Base-by-base conservation (phyloP, 2,329 filamentous ascomycete genomes). In the Pseudogymnoascus sp. region DNA sequence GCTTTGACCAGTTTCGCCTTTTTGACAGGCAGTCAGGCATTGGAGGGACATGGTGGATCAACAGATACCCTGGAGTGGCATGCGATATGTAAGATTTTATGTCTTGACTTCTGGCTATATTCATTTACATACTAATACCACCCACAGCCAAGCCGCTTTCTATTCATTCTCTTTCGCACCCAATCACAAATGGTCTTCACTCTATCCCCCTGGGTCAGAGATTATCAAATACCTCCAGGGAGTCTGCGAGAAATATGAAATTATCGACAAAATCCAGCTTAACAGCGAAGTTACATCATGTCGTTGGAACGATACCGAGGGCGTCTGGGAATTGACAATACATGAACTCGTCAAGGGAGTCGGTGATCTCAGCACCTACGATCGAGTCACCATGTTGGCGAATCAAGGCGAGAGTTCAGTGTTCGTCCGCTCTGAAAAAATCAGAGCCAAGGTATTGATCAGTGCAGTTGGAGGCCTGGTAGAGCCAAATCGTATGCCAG, bases 31-130 rank as follows among this genome's bases (percentile, higher is more conserved):
- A 82, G 66, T 76, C 79, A 9, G 82, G 80, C 2, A 78, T 85
- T 65, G 83, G 83, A 28, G 83, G 82, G 8, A 84, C 82, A 5
- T 86, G 83, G 83, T 83, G 80, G 78, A 83, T 82, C 63, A 86
- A 86, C 68, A 75, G 80, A 60, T 86, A 86, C 70, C 83, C 80
- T 1, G 79, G 80, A 57, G 77, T 76, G 63, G 80, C 80, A 42
- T 83, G 80, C 67, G 81, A 83, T 71, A 72, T 83, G 77, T 80
- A 73, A 68, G 71, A 31, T 40, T 5, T 68, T 50, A 11, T 36
- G 33, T 64, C 31, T 23, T 42, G 35, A 28, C 9, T 38, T 33
- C 1, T 35, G 40, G 15, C 9, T 40, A 57, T 61, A 19, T 15
- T 15, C 15, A 15, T 42, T 28, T 57, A 13, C 19, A 15, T 64